phyloP scores from a whole-genome alignment of 208 protist species.

The Tetramitus jugosus region DNA sequence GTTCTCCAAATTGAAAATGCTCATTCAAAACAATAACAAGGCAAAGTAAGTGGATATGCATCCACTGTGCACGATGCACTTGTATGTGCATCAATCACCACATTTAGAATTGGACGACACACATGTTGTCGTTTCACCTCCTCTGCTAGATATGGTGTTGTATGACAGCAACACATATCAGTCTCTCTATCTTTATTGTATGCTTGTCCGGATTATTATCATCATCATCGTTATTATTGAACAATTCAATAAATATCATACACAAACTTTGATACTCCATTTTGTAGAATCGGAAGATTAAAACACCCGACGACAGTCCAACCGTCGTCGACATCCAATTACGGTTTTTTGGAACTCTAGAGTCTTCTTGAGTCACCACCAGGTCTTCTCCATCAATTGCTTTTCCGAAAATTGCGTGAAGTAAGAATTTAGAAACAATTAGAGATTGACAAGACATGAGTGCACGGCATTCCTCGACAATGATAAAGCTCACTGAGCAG shows the following conservation, averaged over 20 bases:
- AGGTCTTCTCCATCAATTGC: not conserved
- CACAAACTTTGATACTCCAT: not conserved
- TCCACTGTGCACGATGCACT: too few relatives aligned
- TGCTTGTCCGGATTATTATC: not conserved
- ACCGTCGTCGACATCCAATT: not conserved
- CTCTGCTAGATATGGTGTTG: too few relatives aligned
- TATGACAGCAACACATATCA: too few relatives aligned
- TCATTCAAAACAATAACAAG: too few relatives aligned
- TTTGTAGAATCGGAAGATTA: not conserved
- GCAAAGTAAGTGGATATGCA: too few relatives aligned
- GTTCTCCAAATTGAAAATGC: too few relatives aligned
- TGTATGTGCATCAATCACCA: too few relatives aligned
- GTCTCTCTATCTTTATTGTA: not conserved
- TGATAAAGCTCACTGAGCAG: not conserved
- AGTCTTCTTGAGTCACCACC: not conserved
- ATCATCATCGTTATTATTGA: not conserved
- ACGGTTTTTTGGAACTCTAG: not conserved
- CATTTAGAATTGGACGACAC: too few relatives aligned
- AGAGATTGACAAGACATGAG: too few relatives aligned
- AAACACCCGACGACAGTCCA: not conserved
- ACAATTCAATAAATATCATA: not conserved
- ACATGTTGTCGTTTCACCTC: too few relatives aligned
- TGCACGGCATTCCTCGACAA: not conserved
- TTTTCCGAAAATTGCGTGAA: too few relatives aligned
- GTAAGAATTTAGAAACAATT: too few relatives aligned